A percentile compares a stretch with the other conserved stretches of the same genome.
phyloP scores from a whole-genome alignment of 2,329 filamentous ascomycete genomes.

The Xylaria sp. region DNA sequence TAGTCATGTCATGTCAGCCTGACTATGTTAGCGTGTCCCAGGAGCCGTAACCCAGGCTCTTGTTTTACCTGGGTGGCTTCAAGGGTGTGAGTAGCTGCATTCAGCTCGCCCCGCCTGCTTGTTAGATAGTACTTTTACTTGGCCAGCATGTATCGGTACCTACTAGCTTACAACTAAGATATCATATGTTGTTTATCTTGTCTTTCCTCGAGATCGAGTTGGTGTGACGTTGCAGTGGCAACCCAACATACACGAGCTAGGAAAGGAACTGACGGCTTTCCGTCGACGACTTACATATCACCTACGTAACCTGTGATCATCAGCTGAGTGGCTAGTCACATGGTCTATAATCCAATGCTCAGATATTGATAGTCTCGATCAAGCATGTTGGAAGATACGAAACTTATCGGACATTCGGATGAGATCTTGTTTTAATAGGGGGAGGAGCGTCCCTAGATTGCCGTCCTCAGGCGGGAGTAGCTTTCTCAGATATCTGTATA shows the following conservation, averaged over 20 bases:
- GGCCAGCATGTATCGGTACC: not conserved
- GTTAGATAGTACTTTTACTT: not conserved
- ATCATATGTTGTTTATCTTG: not conserved
- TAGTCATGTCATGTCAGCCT: not conserved
- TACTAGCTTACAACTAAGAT: not conserved
- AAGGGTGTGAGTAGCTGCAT: slow-evolving; percentile 1
- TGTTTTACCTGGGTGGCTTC: not conserved
- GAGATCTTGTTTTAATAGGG: slow-evolving; percentile 6
- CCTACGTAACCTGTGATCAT: not conserved
- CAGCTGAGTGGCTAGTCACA: not conserved
- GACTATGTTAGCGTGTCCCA: not conserved
- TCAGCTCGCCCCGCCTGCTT: not conserved
- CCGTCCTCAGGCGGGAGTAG: not conserved
- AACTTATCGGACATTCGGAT: not conserved
- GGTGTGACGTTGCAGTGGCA: slow-evolving; percentile 23
- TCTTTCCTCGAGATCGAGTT: not conserved
- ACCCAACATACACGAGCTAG: not conserved
- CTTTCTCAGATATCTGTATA: not conserved
- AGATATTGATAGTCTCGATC: not conserved
- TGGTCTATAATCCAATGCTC: not conserved
- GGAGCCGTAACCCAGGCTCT: not conserved
- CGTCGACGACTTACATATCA: not conserved
- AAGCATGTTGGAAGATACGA: not conserved
- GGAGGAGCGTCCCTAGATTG: not conserved
- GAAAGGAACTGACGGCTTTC: not conserved